Percentiles rank a stretch among this genome's conserved stretches.
Evolutionary conservation across 768 basidiomycete species (phyloP).

Genomic region (Amanita fuliginea): DNA sequence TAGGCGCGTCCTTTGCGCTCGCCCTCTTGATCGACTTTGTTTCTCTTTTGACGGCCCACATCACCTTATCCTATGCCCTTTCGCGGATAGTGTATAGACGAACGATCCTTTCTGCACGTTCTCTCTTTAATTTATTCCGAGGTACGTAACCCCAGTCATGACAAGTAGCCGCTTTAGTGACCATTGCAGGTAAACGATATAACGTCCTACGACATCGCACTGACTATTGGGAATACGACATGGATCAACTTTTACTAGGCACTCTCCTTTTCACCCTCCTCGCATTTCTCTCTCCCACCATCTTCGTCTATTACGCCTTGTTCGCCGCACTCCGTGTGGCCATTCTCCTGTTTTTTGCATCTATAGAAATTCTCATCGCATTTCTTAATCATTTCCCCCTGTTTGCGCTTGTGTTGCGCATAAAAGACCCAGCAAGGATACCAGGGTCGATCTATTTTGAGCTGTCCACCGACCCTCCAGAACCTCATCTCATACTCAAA

Average conservation of each 20-base stretch:
- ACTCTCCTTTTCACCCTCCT: conserved; percentile 81
- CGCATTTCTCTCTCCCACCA: conserved; percentile 76
- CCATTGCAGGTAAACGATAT: conserved; percentile 54
- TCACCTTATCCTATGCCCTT: conserved; percentile 58
- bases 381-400: conserved; percentile 91
- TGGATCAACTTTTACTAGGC: conserved; percentile 92
- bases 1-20: conserved; percentile 56
- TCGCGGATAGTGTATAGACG: conserved; percentile 50
- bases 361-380: conserved; percentile 52
- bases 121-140: conserved; percentile 84
- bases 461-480: not conserved
- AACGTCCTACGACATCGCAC: conserved; percentile 82
- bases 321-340: conserved; percentile 51
- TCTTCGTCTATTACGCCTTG: conserved; percentile 74
- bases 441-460: conserved; percentile 46
- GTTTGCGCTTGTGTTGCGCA: conserved; percentile 73
- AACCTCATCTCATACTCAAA: conserved; percentile 12
- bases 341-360: conserved; percentile 48
- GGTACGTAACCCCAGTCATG: conserved; percentile 17
- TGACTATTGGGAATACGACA: conserved; percentile 84
- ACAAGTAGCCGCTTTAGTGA: not conserved
- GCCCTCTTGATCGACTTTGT: conserved; percentile 60
- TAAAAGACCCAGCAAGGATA: conserved; percentile 75
- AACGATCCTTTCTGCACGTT: conserved; percentile 46
- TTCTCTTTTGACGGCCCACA: conserved; percentile 56